Evolutionary conservation across 208 protist genomes (phyloP).

Genomic region (Trypanosoma grayi): DNA sequence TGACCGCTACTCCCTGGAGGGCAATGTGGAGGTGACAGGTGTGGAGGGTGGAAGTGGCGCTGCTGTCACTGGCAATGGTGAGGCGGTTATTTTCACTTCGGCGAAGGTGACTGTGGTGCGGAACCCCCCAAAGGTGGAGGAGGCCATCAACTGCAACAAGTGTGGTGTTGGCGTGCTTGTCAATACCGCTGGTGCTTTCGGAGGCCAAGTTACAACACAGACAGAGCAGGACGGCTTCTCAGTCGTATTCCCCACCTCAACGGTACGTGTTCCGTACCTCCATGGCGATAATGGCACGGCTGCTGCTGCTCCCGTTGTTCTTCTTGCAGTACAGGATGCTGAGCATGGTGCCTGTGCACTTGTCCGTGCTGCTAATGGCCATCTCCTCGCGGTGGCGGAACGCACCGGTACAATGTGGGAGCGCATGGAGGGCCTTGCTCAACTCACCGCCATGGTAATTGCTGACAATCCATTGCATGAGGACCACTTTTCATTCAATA

Average conservation of each 20-base stretch:
- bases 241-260: constrained; percentile 11
- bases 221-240: neutral
- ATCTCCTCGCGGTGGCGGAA: constrained; percentile 59
- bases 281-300: constrained; percentile 8
- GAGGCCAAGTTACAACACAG: constrained; percentile 16
- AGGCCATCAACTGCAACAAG: constrained; percentile 2
- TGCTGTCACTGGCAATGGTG: neutral
- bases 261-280: constrained; percentile 3
- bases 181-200: constrained; percentile 3
- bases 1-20: constrained; percentile 20
- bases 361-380: constrained; percentile 47
- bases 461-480: constrained; percentile 28
- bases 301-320: constrained; percentile 8
- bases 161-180: constrained; percentile 8
- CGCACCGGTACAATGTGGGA: constrained; percentile 53
- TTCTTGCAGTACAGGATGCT: constrained; percentile 8
- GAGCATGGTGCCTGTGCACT: constrained; percentile 32
- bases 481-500: constrained; percentile 85
- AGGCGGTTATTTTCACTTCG: constrained; percentile 1
- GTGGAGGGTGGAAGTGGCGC: neutral
- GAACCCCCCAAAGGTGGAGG: neutral
- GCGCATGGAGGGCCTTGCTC: constrained; percentile 62
- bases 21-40: constrained; percentile 1
- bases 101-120: constrained; percentile 1
- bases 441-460: constrained; percentile 46